phyloP scores from a whole-genome alignment of 2,329 filamentous ascomycete genomes.

The Phaeoacremonium minimum region DNA sequence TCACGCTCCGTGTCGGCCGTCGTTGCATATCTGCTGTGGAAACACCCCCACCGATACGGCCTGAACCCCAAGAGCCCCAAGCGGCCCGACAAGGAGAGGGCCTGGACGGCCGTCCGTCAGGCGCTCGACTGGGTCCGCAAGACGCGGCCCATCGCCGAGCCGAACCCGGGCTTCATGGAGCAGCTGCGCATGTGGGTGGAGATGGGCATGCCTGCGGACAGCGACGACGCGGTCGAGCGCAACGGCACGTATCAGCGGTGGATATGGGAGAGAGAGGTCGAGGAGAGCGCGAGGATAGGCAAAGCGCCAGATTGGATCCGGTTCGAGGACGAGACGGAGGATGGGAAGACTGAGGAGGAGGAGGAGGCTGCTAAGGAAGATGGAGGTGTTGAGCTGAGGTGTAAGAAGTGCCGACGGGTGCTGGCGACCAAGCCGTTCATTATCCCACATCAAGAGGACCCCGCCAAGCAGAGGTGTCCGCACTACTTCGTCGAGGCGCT shows the following conservation, averaged over 20 bases:
- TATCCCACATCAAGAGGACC: constrained; percentile 50
- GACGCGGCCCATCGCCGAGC: constrained; percentile 74
- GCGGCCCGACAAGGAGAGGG: constrained; percentile 28
- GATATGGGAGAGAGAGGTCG: constrained; percentile 51
- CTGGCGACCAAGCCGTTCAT: constrained; percentile 58
- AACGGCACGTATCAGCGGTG: constrained; percentile 77
- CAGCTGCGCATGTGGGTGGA: constrained; percentile 84
- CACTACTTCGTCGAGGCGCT: constrained; percentile 91
- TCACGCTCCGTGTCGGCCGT: constrained; percentile 84
- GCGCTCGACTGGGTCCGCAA: constrained; percentile 68
- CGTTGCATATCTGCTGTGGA: constrained; percentile 79
- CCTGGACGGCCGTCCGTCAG: constrained; percentile 42
- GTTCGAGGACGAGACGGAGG: constrained; percentile 66
- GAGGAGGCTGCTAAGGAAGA: constrained; percentile 7
- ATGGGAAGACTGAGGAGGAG: constrained; percentile 35
- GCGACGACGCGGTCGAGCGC: constrained; percentile 49
- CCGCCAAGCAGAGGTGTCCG: constrained; percentile 49
- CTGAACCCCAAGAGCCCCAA: constrained; percentile 38
- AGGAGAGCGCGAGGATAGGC: constrained; percentile 61
- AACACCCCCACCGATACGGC: constrained; percentile 50
- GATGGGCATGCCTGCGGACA: constrained; percentile 71
- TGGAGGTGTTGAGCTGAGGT: constrained; percentile 58
- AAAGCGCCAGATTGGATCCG: constrained; percentile 78
- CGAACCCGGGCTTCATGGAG: constrained; percentile 86
- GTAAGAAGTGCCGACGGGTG: constrained; percentile 81